These are phyloP conservation scores for Serendipita vermifera DNA, from an alignment of 768 basidiomycete species.

Conservation along the genomic window DNA sequence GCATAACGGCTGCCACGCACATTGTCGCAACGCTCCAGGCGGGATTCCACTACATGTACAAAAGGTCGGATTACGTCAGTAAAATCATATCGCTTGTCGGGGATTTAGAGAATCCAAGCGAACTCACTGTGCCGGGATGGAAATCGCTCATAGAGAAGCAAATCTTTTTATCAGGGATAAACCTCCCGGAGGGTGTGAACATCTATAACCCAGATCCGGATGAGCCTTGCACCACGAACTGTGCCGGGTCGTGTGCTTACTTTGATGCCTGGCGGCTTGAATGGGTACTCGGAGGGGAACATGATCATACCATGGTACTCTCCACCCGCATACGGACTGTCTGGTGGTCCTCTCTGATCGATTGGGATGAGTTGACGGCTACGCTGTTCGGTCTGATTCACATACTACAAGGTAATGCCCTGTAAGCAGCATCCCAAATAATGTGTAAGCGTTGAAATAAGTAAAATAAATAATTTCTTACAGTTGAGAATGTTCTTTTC, in stretches of 20 bases:
- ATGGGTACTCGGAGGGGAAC: constrained; percentile 90
- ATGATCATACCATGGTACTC: constrained; percentile 89
- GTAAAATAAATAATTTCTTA: constrained; percentile 31
- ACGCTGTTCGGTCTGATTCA: no score
- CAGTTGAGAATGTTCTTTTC: constrained; percentile 96
- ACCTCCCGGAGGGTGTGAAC: constrained; percentile 82
- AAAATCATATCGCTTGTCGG: constrained; percentile 1
- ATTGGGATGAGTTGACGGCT: neutral
- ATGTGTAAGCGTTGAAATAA: neutral
- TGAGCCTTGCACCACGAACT: neutral
- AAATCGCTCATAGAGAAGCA: constrained; percentile 98
- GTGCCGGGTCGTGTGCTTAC: constrained; percentile 28
- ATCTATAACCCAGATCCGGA: constrained; percentile 40
- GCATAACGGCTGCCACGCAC: constrained; percentile 36
- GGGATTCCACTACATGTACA: constrained; percentile 86
- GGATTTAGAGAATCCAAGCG: neutral
- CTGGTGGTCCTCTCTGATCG: constrained; percentile 77
- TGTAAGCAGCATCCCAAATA: constrained; percentile 22
- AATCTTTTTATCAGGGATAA: constrained; percentile 87
- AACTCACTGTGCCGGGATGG: constrained; percentile 72
- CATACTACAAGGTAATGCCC: constrained; percentile 93
- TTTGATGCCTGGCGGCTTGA: constrained; percentile 96
- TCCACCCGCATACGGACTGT: constrained; percentile 80
- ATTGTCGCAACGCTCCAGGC: constrained; percentile 94
- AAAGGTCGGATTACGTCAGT: neutral